A percentile compares a stretch with the other conserved stretches of the same genome.
These are phyloP conservation scores for Echites panduratus DNA, from an alignment of 257 asterid species.

Conservation along the genomic window DNA sequence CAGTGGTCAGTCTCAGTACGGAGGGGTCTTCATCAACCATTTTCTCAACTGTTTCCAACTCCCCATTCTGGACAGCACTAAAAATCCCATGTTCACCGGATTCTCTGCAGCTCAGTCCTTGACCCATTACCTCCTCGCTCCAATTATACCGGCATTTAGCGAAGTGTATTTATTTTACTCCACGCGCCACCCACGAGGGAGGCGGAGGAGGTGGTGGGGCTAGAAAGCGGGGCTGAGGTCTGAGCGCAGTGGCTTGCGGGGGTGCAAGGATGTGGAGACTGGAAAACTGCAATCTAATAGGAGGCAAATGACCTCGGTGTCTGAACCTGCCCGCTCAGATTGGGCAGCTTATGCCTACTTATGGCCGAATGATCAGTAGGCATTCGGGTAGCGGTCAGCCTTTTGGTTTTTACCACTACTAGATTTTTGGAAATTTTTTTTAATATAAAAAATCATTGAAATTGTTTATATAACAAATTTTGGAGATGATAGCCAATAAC, in stretches of 20 bases:
- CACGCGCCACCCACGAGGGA: conserved; percentile 65
- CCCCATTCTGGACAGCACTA: conserved; percentile 62
- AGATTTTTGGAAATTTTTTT: neutral
- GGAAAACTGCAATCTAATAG: conserved; percentile 17
- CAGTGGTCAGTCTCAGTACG: conserved; percentile 32
- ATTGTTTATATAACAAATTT: too few relatives aligned
- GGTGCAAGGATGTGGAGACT: conserved; percentile 17
- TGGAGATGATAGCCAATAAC: too few relatives aligned
- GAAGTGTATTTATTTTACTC: neutral
- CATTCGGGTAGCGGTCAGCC: conserved; percentile 29
- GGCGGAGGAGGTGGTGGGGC: conserved; percentile 26
- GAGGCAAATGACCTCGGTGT: conserved; percentile 31
- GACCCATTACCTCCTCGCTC: conserved; percentile 49
- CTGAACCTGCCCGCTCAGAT: conserved; percentile 42
- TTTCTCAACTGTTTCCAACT: conserved; percentile 47
- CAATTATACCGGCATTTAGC: conserved; percentile 10
- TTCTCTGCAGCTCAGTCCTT: conserved; percentile 53
- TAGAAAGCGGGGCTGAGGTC: neutral
- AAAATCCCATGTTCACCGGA: conserved; percentile 41
- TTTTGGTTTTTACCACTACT: neutral
- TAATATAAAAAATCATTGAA: too few relatives aligned
- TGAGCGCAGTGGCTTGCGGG: conserved; percentile 11
- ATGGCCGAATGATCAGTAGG: conserved; percentile 16
- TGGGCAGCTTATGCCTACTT: conserved; percentile 31
- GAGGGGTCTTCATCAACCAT: conserved; percentile 50